Base-by-base conservation (phyloP, 495 filamentous ascomycete genomes). In the Talaromyces liani region DNA sequence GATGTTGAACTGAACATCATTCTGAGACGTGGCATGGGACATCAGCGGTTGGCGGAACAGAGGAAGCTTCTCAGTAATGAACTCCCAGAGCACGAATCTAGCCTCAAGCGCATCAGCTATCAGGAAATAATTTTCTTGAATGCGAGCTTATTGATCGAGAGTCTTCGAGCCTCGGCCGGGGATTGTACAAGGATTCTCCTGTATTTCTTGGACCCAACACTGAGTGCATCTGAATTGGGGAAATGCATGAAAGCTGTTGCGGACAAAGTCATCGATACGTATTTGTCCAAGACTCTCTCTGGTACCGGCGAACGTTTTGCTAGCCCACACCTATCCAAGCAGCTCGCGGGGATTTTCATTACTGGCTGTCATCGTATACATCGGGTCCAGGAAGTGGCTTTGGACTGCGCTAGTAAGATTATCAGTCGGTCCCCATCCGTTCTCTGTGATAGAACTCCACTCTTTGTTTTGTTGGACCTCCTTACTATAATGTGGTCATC, bases 1-100 rank as follows among this genome's bases (percentile, higher is more conserved):
- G 94, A 97, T 67, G 90, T 98, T 63, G 94, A 98, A 70, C 83
- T 97, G 12, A 97, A 97, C 68, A 93, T 90, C 8, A 88, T 97
- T 12, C 82, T 98, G 22, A 85, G 92, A 61, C 82, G 94, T 60
- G 91, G 91, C 10, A 88, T 89, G 75, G 88, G 84, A 53, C 82
- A 86, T 7, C 91, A 94, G 24, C 87, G 89, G 63, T 84, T 88
- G 39, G 75, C 84, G 14, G 87, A 91, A 65, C 91, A 96, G 68
- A 98, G 96, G 75, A 87, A 84, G 67, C 75, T 82, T 10, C 82
- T 98, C 56, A 81, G 84, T 16, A 77, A 80, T 27, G 80, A 95
- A 57, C 80, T 98, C 22, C 90, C 93, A 18, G 78, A 80, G 1
- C 87, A 86, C 61, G 87, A 92, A 62, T 77, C 83, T 8, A 88